phyloP scores from a whole-genome alignment of 2,329 filamentous ascomycete genomes.

The Hymenoscyphus repandus region DNA sequence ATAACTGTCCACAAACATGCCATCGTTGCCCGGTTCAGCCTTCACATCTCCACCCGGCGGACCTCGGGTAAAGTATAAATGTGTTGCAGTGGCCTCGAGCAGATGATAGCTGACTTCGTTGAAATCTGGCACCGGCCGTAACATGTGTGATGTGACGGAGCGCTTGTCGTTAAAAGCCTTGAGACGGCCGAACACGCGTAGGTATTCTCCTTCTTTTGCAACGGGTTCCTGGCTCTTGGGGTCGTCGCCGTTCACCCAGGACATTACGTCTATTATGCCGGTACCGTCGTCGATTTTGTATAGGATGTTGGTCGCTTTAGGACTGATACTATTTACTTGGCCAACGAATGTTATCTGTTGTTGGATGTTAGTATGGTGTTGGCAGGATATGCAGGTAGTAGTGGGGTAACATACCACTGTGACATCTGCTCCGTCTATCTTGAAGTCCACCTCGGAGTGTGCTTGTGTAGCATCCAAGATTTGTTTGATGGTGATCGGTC shows the following conservation, averaged over 20 bases:
- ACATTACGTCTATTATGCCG: slow-evolving; percentile 83
- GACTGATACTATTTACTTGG: slow-evolving; percentile 80
- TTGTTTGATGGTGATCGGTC: slow-evolving; percentile 94
- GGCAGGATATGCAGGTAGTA: neutral
- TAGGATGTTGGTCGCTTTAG: slow-evolving; percentile 86
- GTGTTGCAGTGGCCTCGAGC: slow-evolving; percentile 82
- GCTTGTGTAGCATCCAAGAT: slow-evolving; percentile 76
- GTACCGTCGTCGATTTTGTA: slow-evolving; percentile 96
- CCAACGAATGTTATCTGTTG: slow-evolving; percentile 76
- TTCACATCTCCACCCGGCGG: slow-evolving; percentile 40
- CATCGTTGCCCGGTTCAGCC: slow-evolving; percentile 29
- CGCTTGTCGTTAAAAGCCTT: slow-evolving; percentile 81
- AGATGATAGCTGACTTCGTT: slow-evolving; percentile 94
- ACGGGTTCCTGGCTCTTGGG: slow-evolving; percentile 41
- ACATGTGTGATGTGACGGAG: slow-evolving; percentile 73
- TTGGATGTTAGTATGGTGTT: slow-evolving; percentile 1
- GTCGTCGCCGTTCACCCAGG: slow-evolving; percentile 58
- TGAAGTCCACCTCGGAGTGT: slow-evolving; percentile 71
- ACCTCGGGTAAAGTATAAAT: slow-evolving; percentile 76
- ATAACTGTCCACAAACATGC: slow-evolving; percentile 33
- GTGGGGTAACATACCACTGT: slow-evolving; percentile 42
- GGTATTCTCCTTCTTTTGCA: slow-evolving; percentile 69
- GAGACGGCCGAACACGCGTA: slow-evolving; percentile 79
- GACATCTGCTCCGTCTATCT: slow-evolving; percentile 71
- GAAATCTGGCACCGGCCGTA: slow-evolving; percentile 74